Base-by-base conservation (phyloP, 257 asterid genomes). In the Plantago elongata region DNA sequence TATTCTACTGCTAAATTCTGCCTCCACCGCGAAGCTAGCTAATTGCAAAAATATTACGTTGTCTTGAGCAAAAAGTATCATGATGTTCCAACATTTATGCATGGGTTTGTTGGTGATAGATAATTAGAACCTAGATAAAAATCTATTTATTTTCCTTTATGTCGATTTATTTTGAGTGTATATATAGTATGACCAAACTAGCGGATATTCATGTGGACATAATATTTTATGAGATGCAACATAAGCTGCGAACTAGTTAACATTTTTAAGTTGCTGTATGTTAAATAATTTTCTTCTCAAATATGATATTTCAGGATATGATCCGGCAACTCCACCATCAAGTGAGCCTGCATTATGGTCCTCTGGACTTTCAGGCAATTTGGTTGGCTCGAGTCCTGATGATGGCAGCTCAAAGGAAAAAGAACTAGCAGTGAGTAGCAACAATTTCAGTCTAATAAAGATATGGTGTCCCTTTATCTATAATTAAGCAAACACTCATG, bases 391-490 rank as follows among this genome's bases (percentile, higher is more conserved):
- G 51, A 30, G 45, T 51, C 45, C 45, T 34, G 51, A 61, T 50
- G 61, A 42, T 52, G 65, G 57, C 51, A 65, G 60, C 44, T 61
- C 65, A 43, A 68, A 49, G 45, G 64, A 45, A 45, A 70, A 62
- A 45, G 60, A 50, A 49, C 42, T 64, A 62, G 65, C 42, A 14
- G 78, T 80, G 68, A 76, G 80, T 63, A 13, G 15, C 57, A 54
- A 27, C 9, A 64, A 62, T 46, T 1, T 54, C 54, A 14, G 3
- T 51, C 51, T 16, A 29, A 17, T 2, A 60, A 54, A 17, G 15
- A 11, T 27, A 27, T 18, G 45, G 47, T 34, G 45, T 17, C 34
- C 47, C 9, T 40, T 54, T 54, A 30, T 16, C 30, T 9, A 9
- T 42, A 22, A 29, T 30, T 11, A 11, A 34, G 4, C 8, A 34